phyloP scores from a whole-genome alignment of 2,329 filamentous ascomycete genomes.

The Aureobasidium sp. region DNA sequence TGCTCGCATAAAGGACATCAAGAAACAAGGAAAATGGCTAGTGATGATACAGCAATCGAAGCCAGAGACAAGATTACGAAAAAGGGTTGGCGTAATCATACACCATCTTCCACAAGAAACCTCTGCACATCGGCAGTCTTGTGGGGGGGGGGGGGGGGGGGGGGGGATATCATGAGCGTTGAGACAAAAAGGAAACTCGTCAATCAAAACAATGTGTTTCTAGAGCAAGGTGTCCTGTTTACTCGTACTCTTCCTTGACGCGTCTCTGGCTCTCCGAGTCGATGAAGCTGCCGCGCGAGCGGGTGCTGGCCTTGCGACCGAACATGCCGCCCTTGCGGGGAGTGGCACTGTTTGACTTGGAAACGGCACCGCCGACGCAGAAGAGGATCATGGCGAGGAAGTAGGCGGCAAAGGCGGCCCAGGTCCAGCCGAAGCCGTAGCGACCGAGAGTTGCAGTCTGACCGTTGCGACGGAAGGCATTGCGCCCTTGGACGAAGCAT shows the following conservation, averaged over 20 bases:
- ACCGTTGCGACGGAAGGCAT: constrained; percentile 53
- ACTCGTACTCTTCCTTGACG: constrained; percentile 65
- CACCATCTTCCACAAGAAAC: neutral
- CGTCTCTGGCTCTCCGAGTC: constrained; percentile 52
- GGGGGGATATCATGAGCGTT: neutral
- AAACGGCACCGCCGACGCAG: constrained; percentile 52
- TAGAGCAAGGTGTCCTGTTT: constrained; percentile 22
- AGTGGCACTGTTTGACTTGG: constrained; percentile 34
- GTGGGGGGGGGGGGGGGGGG: neutral
- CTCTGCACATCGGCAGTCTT: neutral
- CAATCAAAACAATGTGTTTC: neutral
- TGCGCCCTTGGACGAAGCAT: constrained; percentile 63
- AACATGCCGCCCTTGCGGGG: constrained; percentile 36
- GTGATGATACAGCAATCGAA: neutral
- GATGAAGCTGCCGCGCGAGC: constrained; percentile 46
- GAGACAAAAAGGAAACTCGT: constrained; percentile 4
- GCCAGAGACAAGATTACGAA: constrained; percentile 5
- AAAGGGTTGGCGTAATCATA: neutral
- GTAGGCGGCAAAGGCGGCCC: constrained; percentile 62
- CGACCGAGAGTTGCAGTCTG: constrained; percentile 55
- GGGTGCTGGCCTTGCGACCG: constrained; percentile 45
- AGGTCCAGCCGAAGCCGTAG: constrained; percentile 70
- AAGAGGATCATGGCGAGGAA: constrained; percentile 62
- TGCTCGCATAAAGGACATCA: neutral
- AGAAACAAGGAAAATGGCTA: neutral